Base-by-base conservation (phyloP, 352 stramenopile species). In the Phytophthora multivora region DNA sequence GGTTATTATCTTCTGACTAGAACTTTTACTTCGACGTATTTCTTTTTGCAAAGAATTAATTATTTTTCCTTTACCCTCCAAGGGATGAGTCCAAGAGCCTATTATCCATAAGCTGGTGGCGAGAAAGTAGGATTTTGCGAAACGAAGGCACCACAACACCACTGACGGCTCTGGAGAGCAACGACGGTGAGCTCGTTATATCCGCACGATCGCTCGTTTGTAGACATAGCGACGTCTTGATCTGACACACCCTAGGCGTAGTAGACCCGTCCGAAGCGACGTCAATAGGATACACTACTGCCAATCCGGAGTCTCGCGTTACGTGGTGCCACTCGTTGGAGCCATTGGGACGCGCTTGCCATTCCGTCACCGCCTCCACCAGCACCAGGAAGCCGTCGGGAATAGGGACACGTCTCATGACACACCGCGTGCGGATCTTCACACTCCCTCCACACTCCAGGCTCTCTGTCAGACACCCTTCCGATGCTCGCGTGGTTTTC, bases 71-170 rank as follows among this genome's bases (percentile, higher is more conserved):
- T 40, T 40, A 40, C 8, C 10, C 7, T 9, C 35, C 5, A 9
- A 21, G 28, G 19, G 10, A 15, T 12, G 41, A 19, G 38, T 58
- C 38, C 9, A 50, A 19, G 28, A 58, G 18, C 11, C n/a, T 8
- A 18, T 58, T 58, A 15, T 58, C 51, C 10, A 58, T 4, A 25
- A 49, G 36, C 15, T 58, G 51, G 25, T 58, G 15, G 8, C 51
- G 25, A 1, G 51, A 49, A 12, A 21, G 50, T 13, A 58, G 7
- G 15, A 57, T 40, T 1, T 25, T 42, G 23, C 36, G 50, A 18
- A 58, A 33, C 1, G 38, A 49, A 33, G 38, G 1, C 19, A 49
- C 31, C 36, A 49, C 26, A 26, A 49, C 36, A 5, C 49, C 36
- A 13, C 28, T 41, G 9, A 55, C 36, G 10, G n/a, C 36, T 5